Evolutionary conservation across 192 early-diverging fungal genomes (phyloP).

Genomic region (Entophlyctis luteolus): DNA sequence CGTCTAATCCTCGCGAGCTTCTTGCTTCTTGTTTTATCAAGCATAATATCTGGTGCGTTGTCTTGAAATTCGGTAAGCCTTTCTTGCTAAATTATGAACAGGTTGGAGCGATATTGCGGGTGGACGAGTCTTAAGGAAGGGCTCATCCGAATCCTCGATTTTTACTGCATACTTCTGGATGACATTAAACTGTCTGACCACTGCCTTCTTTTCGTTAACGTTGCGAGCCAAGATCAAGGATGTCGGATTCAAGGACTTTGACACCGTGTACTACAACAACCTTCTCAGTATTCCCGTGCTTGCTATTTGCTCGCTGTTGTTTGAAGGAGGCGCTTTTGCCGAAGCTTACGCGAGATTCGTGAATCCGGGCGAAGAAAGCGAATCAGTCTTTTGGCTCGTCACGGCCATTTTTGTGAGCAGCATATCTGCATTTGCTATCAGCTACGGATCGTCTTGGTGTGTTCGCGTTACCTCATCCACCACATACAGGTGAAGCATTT

Average conservation of each 20-base stretch:
- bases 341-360: constrained; percentile 35
- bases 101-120: constrained; percentile 43
- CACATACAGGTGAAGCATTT: constrained; percentile 45
- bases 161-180: constrained; percentile 68
- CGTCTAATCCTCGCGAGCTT: constrained; percentile 80
- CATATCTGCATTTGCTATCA: constrained; percentile 84
- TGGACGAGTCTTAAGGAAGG: constrained; percentile 35
- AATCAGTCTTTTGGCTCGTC: constrained; percentile 25
- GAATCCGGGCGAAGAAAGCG: constrained; percentile 23
- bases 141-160: background rate
- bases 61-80: background rate
- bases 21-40: constrained; percentile 74
- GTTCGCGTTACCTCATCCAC: constrained; percentile 62
- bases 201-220: constrained; percentile 80
- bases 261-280: constrained; percentile 98
- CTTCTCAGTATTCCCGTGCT: constrained; percentile 76
- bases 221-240: constrained; percentile 88
- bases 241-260: constrained; percentile 93
- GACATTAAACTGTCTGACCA: constrained; percentile 84
- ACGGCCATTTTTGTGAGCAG: constrained; percentile 74
- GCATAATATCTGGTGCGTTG: constrained; percentile 74
- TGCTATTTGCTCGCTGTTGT: constrained; percentile 32
- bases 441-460: constrained; percentile 79
- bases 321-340: constrained; percentile 29
- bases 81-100: background rate